Evolutionary conservation across 805 yeast genomes (phyloP), one percentile per base, ranked within the genome.

Genomic region (Saccharomyces kudriavzevii): DNA sequence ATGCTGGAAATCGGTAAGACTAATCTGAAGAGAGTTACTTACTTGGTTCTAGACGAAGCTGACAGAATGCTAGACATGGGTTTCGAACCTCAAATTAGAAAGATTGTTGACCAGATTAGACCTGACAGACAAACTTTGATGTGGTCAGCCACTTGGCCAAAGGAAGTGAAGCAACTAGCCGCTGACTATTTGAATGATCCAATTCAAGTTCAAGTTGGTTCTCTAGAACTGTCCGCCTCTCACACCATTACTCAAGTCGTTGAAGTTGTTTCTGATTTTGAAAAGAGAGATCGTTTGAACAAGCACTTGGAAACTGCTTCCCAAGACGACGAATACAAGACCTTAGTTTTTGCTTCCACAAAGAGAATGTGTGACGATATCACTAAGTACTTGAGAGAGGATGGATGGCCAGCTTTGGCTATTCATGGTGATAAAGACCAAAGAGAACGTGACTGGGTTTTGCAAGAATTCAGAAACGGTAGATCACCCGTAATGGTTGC

Each of bases 101-200:
- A 92, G 77, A 94, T 94, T 74, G 92, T 94, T 62, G 91, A 86
- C 66, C 98, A 92, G 80, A 94, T 94, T 71, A 88, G 99, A 79
- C 99, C 99, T 58, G 99, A 94, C 74, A 90, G 98, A 80, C 99
- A 94, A 78, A 94, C 99, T 57, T 80, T 92, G 66, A 89, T 94
- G 97, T 94, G 98, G 98, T 92, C 98, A 58, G 99, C 99, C 63
- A 94, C 99, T 53, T 94, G 99, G 99, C 99, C 99, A 66, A 92
- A 91, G 81, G 96, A 89, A 74, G 98, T 94, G 59, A 95, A 92
- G 79, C 79, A 84, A 62, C 80, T 94, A 69, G 95, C 97, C 61
- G 81, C 85, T 67, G 99, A 94, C 73, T 94, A 89, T 74, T 80
- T 92, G 70, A 74, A 81, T 53, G 96, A 94, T 71, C 94, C 92